Evolutionary conservation across 169 alveolate genomes (phyloP), one percentile per base, ranked within the genome.

Genomic region (Cyclospora cayetanensis): DNA sequence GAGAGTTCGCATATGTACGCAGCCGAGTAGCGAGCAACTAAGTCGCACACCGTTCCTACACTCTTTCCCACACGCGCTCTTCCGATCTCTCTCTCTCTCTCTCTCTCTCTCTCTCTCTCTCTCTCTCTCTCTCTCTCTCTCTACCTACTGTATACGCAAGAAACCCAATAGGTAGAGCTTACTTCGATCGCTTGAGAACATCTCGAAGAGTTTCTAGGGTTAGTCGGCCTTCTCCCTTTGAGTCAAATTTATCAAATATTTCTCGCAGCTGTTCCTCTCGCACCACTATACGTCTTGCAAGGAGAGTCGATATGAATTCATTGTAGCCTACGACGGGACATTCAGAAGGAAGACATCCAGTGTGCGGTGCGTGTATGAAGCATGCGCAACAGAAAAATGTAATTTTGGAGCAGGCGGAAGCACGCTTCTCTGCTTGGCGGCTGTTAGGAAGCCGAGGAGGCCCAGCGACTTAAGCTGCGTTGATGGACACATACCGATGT

Each of bases 241-340:
- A n/a, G 27, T 83, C 91, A n/a, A 83, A 83, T 29, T 63, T 55
- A 46, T 83, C 65, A 63, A 83, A 83, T 31, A 63, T 53, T 39
- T 55, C 91, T 11, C 91, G 79, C 20, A 83, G 66, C 80, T 83
- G 91, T 31, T 83, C 82, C 31, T 83, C 91, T 29, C 65, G 55
- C 37, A 83, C 74, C 37, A 70, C 74, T 29, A 63, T 29, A 2
- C 84, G 72, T 27, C 84, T 63, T 11, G 53, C 63, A 1, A 65
- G 53, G 34, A 65, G 55, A 4, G 84, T 77, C 37, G 84, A 63
- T 22, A 66, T 43, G 34, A 85, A 85, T 34, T 85, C 85, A 41
- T 66, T 85, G 91, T 85, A 66, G 1, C 90, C 90, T 82, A 35
- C 60, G 34, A 7, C 22, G 25, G n/a, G 43, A 11, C 11, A 66